Evolutionary conservation across 306 rosid species (phyloP).

Genomic region (Chamaecrista fasciculata): DNA sequence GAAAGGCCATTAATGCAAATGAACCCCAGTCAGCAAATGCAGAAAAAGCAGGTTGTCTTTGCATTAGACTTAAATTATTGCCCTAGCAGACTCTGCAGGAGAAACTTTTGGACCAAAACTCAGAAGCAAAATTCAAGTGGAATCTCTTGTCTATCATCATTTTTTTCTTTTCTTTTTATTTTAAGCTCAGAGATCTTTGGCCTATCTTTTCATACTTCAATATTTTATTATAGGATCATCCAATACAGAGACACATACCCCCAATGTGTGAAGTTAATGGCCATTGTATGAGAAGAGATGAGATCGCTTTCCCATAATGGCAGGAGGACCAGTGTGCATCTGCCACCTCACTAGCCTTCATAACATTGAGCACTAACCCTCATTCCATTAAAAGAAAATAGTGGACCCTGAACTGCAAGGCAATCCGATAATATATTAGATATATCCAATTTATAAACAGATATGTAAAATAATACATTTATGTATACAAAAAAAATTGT

Average conservation of each 20-base stretch:
- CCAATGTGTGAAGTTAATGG: constrained; percentile 22
- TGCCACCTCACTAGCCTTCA: constrained; percentile 18
- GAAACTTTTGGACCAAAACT: constrained; percentile 13
- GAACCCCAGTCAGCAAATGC: constrained; percentile 21
- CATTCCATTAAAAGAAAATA: constrained; percentile 32
- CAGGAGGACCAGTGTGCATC: constrained; percentile 30
- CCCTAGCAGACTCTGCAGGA: constrained; percentile 26
- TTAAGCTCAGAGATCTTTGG: no score
- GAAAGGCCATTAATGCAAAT: constrained; percentile 32
- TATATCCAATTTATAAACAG: not conserved
- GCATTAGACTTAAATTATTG: not conserved
- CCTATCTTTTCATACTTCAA: constrained; percentile 14
- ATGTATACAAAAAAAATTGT: not conserved
- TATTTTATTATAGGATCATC: constrained; percentile 17
- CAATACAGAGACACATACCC: not conserved
- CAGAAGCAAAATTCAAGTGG: constrained; percentile 33
- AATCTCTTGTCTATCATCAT: constrained; percentile 10
- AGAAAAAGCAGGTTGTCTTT: constrained; percentile 35
- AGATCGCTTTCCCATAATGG: constrained; percentile 42
- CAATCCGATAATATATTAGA: no score
- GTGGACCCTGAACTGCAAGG: constrained; percentile 20
- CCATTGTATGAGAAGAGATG: constrained; percentile 3
- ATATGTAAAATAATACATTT: not conserved
- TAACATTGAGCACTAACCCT: not conserved
- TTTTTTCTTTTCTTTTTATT: no score